phyloP scores from a whole-genome alignment of 2,329 filamentous ascomycete genomes.

The Colletotrichum sp. region DNA sequence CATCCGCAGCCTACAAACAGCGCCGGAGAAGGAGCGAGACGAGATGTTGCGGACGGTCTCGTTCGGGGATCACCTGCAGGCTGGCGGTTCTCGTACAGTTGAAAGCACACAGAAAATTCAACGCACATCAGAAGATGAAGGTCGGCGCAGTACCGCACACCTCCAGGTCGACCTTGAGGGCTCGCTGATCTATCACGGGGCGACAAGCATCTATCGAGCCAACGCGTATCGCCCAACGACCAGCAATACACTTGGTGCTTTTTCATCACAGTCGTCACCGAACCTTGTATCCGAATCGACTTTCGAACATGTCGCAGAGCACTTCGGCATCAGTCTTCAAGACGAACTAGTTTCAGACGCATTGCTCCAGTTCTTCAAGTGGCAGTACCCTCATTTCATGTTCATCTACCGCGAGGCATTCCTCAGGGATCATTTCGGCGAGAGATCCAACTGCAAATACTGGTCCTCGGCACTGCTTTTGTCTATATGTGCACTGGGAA shows the following conservation, averaged over 20 bases:
- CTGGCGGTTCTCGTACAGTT: background rate
- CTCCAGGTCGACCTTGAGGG: constrained; percentile 16
- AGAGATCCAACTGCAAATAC: constrained; percentile 24
- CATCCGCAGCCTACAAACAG: background rate
- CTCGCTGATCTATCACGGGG: constrained; percentile 23
- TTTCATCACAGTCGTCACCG: background rate
- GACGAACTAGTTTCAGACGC: constrained; percentile 22
- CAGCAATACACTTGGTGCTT: background rate
- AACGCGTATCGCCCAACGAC: background rate
- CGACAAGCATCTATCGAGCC: constrained; percentile 30
- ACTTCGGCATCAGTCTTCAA: constrained; percentile 28
- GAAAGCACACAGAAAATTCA: accelerated
- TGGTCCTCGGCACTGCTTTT: constrained; percentile 29
- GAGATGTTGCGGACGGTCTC: constrained; percentile 11
- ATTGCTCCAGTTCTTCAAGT: constrained; percentile 29
- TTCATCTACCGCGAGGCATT: constrained; percentile 34
- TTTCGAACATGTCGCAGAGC: constrained; percentile 23
- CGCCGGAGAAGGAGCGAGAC: background rate
- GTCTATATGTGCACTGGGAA: constrained; percentile 28
- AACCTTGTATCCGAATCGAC: constrained; percentile 4
- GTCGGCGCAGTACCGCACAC: background rate
- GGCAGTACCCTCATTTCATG: constrained; percentile 35
- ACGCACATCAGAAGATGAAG: background rate
- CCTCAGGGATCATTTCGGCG: constrained; percentile 23
- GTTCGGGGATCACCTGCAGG: background rate